phyloP scores from a whole-genome alignment of 306 rosid species.

The Dryas alaskensis region DNA sequence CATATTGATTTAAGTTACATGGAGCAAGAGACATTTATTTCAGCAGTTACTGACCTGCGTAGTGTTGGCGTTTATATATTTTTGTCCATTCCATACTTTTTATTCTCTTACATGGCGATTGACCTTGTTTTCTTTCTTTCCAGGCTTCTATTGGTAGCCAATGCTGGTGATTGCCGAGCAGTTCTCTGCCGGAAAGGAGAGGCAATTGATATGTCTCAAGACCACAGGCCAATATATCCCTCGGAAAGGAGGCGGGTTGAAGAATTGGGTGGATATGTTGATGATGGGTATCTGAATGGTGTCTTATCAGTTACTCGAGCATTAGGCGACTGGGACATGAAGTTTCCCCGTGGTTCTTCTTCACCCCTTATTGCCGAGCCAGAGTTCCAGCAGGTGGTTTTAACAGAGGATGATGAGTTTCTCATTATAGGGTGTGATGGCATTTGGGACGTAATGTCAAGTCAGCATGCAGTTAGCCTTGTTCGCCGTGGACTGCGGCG shows the following conservation, averaged over 20 bases:
- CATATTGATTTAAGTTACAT: background rate
- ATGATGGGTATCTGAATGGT: conserved; percentile 88
- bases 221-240: conserved; percentile 78
- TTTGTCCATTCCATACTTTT: background rate
- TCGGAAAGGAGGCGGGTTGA: conserved; percentile 69
- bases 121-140: conserved; percentile 13
- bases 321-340: conserved; percentile 97
- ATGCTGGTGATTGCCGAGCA: conserved; percentile 98
- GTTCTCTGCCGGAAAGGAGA: conserved; percentile 85
- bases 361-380: conserved; percentile 94
- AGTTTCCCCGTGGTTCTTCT: conserved; percentile 67
- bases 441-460: conserved; percentile 89
- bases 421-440: conserved; percentile 98
- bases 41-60: background rate
- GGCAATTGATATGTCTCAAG: conserved; percentile 95
- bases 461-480: conserved; percentile 81
- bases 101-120: background rate
- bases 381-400: conserved; percentile 63
- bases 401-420: conserved; percentile 90
- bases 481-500: conserved; percentile 74
- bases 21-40: background rate
- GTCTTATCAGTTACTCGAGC: conserved; percentile 84
- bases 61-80: background rate
- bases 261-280: conserved; percentile 73
- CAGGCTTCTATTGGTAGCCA: conserved; percentile 92